Evolutionary conservation across 1,139 yeast genomes (phyloP).

Genomic region (Nakaseomyces glabratus): DNA sequence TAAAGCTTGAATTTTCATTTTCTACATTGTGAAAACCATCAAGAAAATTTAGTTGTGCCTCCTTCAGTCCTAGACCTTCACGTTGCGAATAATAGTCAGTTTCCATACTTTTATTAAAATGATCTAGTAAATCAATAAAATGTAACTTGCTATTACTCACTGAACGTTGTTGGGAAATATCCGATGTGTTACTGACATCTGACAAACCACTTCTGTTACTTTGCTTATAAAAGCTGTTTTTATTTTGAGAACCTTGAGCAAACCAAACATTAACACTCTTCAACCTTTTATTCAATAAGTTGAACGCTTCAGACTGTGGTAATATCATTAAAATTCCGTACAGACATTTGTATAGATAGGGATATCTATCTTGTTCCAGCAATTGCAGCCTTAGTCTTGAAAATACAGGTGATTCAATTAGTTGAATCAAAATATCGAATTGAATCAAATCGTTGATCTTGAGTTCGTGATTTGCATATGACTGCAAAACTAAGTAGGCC

Average conservation of each 20-base stretch:
- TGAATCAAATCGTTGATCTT: slow-evolving; percentile 65
- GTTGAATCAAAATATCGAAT: slow-evolving; percentile 70
- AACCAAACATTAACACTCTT: slow-evolving; percentile 32
- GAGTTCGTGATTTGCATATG: slow-evolving; percentile 59
- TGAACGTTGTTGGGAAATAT: slow-evolving; percentile 15
- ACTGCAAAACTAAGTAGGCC: slow-evolving; percentile 71
- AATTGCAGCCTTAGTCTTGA: slow-evolving; percentile 79
- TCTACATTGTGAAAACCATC: slow-evolving; percentile 1
- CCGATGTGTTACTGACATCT: slow-evolving; percentile 11
- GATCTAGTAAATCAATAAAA: slow-evolving; percentile 23
- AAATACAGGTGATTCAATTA: slow-evolving; percentile 82
- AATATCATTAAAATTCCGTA: slow-evolving; percentile 90
- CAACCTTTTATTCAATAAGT: slow-evolving; percentile 66
- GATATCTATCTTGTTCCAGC: slow-evolving; percentile 76
- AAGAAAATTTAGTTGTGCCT: slow-evolving; percentile 2
- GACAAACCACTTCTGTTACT: slow-evolving; percentile 9
- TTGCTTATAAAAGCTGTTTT: slow-evolving; percentile 10
- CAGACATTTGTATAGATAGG: slow-evolving; percentile 74
- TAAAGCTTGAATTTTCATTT: slow-evolving; percentile 4
- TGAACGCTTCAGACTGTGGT: slow-evolving; percentile 93
- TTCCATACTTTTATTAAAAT: slow-evolving; percentile 22
- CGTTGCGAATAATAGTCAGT: slow-evolving; percentile 10
- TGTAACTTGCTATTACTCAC: slow-evolving; percentile 21
- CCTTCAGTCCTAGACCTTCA: slow-evolving; percentile 5
- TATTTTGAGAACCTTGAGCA: slow-evolving; percentile 13